A percentile compares a stretch with the other conserved stretches of the same genome.
phyloP scores from a whole-genome alignment of 805 yeast genomes.

The Hanseniaspora vineae region DNA sequence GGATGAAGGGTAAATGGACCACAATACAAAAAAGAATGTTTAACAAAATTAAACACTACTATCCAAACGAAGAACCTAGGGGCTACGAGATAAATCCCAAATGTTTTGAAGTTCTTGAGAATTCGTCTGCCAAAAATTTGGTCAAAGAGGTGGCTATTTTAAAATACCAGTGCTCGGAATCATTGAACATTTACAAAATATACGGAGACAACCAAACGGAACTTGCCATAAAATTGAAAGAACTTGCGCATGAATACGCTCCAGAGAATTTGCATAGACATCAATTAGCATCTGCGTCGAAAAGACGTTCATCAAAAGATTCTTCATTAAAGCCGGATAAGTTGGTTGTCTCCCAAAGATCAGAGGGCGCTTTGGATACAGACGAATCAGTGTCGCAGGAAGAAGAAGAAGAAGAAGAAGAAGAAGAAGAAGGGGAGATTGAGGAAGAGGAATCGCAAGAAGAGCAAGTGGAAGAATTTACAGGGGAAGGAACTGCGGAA shows the following conservation, averaged over 20 bases:
- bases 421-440: not conserved
- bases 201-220: not conserved
- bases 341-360: not conserved
- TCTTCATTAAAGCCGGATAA: too few relatives aligned
- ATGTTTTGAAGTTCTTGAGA: not conserved
- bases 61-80: not conserved
- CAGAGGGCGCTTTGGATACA: not conserved
- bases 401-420: not conserved
- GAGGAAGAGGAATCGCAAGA: not conserved
- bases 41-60: not conserved
- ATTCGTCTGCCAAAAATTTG: not conserved
- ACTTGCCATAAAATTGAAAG: not conserved
- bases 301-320: not conserved
- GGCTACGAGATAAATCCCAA: not conserved
- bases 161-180: not conserved
- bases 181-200: not conserved
- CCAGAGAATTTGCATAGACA: not conserved
- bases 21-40: not conserved
- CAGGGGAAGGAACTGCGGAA: not conserved
- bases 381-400: not conserved
- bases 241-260: not conserved
- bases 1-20: not conserved
- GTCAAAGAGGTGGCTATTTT: not conserved
- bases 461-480: too few relatives aligned
- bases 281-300: not conserved